These are phyloP conservation scores for Helicostylum pulchrum DNA, from an alignment of 192 early-diverging fungal species.

Conservation along the genomic window DNA sequence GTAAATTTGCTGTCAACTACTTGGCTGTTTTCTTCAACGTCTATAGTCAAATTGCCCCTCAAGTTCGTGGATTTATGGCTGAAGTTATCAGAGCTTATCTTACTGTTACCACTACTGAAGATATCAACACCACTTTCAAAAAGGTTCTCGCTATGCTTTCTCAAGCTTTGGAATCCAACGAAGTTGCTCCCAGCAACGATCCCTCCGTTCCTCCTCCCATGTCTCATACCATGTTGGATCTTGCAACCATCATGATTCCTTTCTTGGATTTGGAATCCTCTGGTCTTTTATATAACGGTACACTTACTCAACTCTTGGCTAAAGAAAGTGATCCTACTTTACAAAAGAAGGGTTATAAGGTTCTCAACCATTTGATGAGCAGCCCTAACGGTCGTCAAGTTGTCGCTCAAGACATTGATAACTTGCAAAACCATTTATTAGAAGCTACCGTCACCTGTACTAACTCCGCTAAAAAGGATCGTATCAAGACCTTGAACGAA, in stretches of 20 bases:
- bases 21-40: slow-evolving; percentile 79
- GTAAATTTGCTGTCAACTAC: slow-evolving; percentile 66
- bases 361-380: slow-evolving; percentile 59
- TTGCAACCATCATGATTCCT: slow-evolving; percentile 70
- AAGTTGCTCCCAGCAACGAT: slow-evolving; percentile 42
- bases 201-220: slow-evolving; percentile 60
- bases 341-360: slow-evolving; percentile 96
- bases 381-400: slow-evolving; percentile 47
- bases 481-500: slow-evolving; percentile 65
- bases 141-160: slow-evolving; percentile 58
- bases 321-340: slow-evolving; percentile 67
- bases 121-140: slow-evolving; percentile 63
- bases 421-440: slow-evolving; percentile 64
- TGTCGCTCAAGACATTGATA: slow-evolving; percentile 48
- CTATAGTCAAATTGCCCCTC: slow-evolving; percentile 62
- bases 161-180: slow-evolving; percentile 55
- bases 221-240: slow-evolving; percentile 86
- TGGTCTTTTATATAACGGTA: slow-evolving; percentile 53
- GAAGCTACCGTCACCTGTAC: slow-evolving; percentile 66
- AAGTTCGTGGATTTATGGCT: slow-evolving; percentile 61
- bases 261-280: slow-evolving; percentile 70
- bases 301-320: slow-evolving; percentile 50
- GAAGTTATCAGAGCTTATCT: slow-evolving; percentile 70
- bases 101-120: slow-evolving; percentile 53
- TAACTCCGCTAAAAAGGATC: slow-evolving; percentile 74